These are phyloP conservation scores for Cercospora citrullina DNA, from an alignment of 2,329 filamentous ascomycete genomes.

Conservation along the genomic window DNA sequence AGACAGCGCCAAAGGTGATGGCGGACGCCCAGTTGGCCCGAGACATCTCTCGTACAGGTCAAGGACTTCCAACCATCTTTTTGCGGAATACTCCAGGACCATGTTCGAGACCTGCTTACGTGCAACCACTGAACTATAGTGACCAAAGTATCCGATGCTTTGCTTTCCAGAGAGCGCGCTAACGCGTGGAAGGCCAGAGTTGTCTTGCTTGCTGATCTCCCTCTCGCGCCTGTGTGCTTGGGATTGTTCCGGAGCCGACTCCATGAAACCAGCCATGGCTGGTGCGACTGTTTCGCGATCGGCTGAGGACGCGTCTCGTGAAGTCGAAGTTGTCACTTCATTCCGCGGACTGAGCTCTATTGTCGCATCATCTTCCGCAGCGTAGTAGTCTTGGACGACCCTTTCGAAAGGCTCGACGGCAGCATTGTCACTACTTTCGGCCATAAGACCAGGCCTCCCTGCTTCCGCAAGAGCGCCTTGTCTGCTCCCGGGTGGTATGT, in stretches of 20 bases:
- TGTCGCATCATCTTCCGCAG: background rate
- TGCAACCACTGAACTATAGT: background rate
- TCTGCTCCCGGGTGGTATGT: background rate
- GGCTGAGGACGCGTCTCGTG: background rate
- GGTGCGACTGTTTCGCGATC: background rate
- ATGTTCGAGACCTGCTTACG: slow-evolving; percentile 27
- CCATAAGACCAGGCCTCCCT: background rate
- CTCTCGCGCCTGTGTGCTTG: background rate
- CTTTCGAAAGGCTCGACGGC: background rate
- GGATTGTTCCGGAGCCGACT: background rate
- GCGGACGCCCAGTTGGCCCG: slow-evolving; percentile 28
- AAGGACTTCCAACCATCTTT: slow-evolving; percentile 28
- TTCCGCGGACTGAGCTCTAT: background rate
- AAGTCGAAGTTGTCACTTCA: background rate
- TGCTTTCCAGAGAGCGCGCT: background rate
- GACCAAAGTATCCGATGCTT: background rate
- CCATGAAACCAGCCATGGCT: background rate
- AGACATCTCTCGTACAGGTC: slow-evolving; percentile 29
- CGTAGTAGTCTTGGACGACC: background rate
- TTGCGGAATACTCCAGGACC: slow-evolving; percentile 30
- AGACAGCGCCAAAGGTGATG: slow-evolving; percentile 32
- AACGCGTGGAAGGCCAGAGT: background rate
- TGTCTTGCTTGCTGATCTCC: background rate
- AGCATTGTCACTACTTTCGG: background rate
- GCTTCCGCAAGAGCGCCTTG: background rate